Evolutionary conservation across 2,329 filamentous ascomycete species (phyloP).

Genomic region (Colletotrichum limetticola): DNA sequence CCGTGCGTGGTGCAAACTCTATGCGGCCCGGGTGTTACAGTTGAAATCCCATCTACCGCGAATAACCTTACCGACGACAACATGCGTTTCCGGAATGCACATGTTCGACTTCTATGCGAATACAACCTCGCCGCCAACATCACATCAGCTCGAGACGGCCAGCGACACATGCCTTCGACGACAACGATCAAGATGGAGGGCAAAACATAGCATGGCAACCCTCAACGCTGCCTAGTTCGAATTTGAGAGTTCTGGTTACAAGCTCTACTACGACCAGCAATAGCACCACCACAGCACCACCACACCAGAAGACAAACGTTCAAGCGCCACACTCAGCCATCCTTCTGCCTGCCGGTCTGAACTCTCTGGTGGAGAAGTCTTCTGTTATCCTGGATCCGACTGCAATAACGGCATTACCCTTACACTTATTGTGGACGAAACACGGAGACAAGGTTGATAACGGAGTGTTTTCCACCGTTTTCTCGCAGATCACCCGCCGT

Average conservation of each 20-base stretch:
- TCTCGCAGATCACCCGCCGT: constrained; percentile 21
- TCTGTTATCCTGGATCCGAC: not conserved
- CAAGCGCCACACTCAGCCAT: not conserved
- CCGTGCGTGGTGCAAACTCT: constrained; percentile 12
- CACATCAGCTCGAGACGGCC: not conserved
- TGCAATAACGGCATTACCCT: constrained; percentile 12
- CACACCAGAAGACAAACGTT: not conserved
- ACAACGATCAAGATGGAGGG: not conserved
- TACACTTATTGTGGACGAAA: not conserved
- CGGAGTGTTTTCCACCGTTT: constrained; percentile 24
- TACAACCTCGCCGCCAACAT: not conserved
- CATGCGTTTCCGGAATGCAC: not conserved
- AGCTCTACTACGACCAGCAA: not conserved
- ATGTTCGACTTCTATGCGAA: not conserved
- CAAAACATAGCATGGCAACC: not conserved
- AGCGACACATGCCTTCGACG: not conserved
- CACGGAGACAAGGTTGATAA: constrained; percentile 9
- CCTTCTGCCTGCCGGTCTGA: constrained; percentile 7
- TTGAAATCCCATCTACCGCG: not conserved
- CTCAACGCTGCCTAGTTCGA: not conserved
- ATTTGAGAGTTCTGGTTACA: not conserved
- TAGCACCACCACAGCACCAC: not conserved
- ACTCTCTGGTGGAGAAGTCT: not conserved
- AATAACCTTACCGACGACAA: constrained; percentile 4
- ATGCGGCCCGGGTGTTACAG: constrained; percentile 15